Percentiles rank a stretch among this genome's conserved stretches.
phyloP scores from a whole-genome alignment of 2,329 filamentous ascomycete genomes.

The Dryadomyces quercivorus region DNA sequence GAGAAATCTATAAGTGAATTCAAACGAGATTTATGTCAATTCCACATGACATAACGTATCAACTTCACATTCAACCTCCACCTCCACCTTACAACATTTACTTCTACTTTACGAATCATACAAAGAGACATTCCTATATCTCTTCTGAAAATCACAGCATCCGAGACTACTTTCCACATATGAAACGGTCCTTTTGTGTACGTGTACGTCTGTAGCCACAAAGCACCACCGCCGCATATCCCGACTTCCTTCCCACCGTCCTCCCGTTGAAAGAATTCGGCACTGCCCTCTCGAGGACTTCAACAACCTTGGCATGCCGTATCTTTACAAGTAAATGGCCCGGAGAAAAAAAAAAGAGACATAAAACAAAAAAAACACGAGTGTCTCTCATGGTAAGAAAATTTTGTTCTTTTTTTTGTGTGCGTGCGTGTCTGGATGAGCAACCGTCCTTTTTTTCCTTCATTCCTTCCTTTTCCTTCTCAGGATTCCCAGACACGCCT shows the following conservation, averaged over 20 bases:
- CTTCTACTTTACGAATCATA: background rate
- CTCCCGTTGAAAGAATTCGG: background rate
- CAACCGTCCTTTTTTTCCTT: too few relatives aligned
- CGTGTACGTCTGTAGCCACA: background rate
- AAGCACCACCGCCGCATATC: background rate
- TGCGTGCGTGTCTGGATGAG: too few relatives aligned
- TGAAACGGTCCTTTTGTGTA: background rate
- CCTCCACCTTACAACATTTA: too few relatives aligned
- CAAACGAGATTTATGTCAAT: too few relatives aligned
- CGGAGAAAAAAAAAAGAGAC: background rate
- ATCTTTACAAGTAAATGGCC: background rate
- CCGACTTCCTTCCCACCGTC: background rate
- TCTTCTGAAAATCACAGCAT: background rate
- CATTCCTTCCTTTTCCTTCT: too few relatives aligned
- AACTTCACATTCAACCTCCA: too few relatives aligned
- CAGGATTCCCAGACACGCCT: too few relatives aligned
- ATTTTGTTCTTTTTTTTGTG: too few relatives aligned
- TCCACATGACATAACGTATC: too few relatives aligned
- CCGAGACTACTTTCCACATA: background rate
- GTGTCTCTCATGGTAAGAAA: too few relatives aligned
- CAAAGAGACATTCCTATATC: slow-evolving; percentile 3
- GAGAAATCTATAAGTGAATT: too few relatives aligned
- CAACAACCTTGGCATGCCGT: background rate
- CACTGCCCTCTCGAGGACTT: background rate
- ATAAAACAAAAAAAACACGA: background rate